Percentiles rank a stretch among this genome's conserved stretches.
phyloP scores from a whole-genome alignment of 2,329 filamentous ascomycete genomes.

The Microcyclospora pomicola region DNA sequence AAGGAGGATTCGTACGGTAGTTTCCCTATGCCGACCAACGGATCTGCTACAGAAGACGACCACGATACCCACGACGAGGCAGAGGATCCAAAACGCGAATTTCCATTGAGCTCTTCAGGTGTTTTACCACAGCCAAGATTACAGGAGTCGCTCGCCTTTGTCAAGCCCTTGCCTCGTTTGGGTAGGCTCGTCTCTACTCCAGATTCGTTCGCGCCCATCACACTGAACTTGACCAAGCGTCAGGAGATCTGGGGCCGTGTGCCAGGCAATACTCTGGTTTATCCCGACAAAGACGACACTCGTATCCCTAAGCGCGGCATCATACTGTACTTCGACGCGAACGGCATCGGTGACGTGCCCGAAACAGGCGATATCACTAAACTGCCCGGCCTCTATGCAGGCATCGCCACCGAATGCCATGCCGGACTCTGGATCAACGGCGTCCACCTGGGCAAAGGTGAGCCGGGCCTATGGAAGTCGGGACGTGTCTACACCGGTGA shows the following conservation, averaged over 20 bases:
- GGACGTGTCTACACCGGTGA: constrained; percentile 66
- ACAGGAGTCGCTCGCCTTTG: constrained; percentile 12
- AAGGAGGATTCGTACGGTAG: constrained; percentile 2
- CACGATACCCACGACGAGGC: constrained; percentile 5
- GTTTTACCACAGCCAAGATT: constrained; percentile 1
- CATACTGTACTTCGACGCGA: constrained; percentile 60
- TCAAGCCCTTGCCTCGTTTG: constrained; percentile 32
- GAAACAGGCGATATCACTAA: constrained; percentile 36
- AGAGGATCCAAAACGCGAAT: neutral
- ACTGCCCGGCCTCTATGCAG: constrained; percentile 45
- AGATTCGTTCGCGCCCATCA: constrained; percentile 52
- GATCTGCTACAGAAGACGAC: constrained; percentile 3
- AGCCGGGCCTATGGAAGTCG: constrained; percentile 40
- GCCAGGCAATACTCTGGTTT: constrained; percentile 52
- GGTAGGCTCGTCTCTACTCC: constrained; percentile 53
- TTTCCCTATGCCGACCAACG: constrained; percentile 2
- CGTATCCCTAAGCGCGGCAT: constrained; percentile 73
- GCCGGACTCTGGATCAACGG: constrained; percentile 66
- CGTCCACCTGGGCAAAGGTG: constrained; percentile 45
- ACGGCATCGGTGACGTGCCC: constrained; percentile 47
- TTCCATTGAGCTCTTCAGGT: too few relatives aligned
- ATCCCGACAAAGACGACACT: constrained; percentile 47
- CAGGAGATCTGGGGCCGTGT: constrained; percentile 68
- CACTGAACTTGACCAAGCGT: constrained; percentile 51
- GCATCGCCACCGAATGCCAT: constrained; percentile 68